Conservation (phyloP, 2,329 filamentous ascomycete species). For the Cryphonectria naterciae region DNA sequence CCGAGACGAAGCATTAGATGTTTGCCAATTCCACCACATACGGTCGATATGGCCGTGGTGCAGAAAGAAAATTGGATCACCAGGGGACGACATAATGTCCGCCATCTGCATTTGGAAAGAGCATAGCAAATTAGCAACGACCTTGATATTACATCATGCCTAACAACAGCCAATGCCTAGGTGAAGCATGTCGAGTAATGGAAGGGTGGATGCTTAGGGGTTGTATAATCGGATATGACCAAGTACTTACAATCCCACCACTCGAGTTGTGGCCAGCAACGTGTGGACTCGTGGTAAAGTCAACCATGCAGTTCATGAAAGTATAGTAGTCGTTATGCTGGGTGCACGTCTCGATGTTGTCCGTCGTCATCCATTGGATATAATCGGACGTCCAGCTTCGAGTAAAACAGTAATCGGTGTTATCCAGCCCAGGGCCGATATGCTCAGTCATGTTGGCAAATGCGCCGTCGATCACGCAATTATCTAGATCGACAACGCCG, state of each 20-base stretch:
- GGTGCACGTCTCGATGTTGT: slow-evolving; percentile 17
- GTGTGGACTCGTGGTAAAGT: not conserved
- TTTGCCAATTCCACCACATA: slow-evolving; percentile 33
- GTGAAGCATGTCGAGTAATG: not conserved
- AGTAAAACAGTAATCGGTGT: slow-evolving; percentile 25
- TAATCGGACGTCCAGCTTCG: slow-evolving; percentile 10
- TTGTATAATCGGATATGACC: not conserved
- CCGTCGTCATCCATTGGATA: slow-evolving; percentile 20
- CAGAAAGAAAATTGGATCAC: slow-evolving; percentile 41
- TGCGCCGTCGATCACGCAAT: slow-evolving; percentile 34
- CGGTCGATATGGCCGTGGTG: slow-evolving; percentile 40
- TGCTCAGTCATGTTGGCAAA: slow-evolving; percentile 33
- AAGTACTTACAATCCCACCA: not conserved
- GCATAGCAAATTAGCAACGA: not conserved
- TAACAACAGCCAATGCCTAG: not conserved
- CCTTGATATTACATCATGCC: not conserved
- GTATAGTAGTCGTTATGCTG: not conserved
- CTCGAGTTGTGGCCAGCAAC: not conserved
- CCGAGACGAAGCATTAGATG: not conserved
- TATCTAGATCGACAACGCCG: slow-evolving; percentile 17
- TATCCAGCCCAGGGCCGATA: slow-evolving; percentile 32
- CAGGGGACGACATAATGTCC: slow-evolving; percentile 10
- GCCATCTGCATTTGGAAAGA: not conserved
- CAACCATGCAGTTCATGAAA: not conserved
- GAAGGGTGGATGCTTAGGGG: not conserved